A percentile compares a stretch with the other conserved stretches of the same genome.
phyloP scores from a whole-genome alignment of 2,329 filamentous ascomycete genomes.

The Botryotinia calthae region DNA sequence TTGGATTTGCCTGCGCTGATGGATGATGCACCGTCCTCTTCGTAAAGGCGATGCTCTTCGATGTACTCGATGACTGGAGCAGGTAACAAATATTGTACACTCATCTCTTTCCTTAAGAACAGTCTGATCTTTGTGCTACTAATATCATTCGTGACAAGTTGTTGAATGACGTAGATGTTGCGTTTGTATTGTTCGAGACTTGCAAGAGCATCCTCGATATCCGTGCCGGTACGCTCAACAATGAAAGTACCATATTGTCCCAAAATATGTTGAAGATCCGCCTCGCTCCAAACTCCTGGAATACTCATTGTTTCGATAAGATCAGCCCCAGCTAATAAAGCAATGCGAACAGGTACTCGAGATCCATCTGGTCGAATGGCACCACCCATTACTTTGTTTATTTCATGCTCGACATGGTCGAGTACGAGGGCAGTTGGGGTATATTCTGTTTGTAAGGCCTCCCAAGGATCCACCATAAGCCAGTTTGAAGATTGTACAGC shows the following conservation, averaged over 20 bases:
- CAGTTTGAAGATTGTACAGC: conserved; percentile 74
- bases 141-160: conserved; percentile 83
- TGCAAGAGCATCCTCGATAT: conserved; percentile 84
- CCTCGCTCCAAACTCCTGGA: conserved; percentile 68
- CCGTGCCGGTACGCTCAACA: conserved; percentile 83
- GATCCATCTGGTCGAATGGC: conserved; percentile 66
- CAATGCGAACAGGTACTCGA: conserved; percentile 65
- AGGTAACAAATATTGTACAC: conserved; percentile 73
- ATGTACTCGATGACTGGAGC: conserved; percentile 74
- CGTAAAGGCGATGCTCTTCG: conserved; percentile 63
- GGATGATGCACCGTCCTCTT: conserved; percentile 43
- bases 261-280: conserved; percentile 85
- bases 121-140: conserved; percentile 80
- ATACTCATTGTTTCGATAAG: conserved; percentile 69
- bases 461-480: conserved; percentile 87
- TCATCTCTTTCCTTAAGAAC: conserved; percentile 76
- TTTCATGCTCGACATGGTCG: conserved; percentile 87
- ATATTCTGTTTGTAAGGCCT: conserved; percentile 81
- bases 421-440: conserved; percentile 85
- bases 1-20: conserved; percentile 30
- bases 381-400: conserved; percentile 75
- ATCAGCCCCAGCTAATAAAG: conserved; percentile 77
- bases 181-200: conserved; percentile 77
- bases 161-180: conserved; percentile 71
- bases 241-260: conserved; percentile 81